These are phyloP conservation scores for Ilyonectria mors-panacis DNA, from an alignment of 2,329 filamentous ascomycete genomes.

Conservation along the genomic window DNA sequence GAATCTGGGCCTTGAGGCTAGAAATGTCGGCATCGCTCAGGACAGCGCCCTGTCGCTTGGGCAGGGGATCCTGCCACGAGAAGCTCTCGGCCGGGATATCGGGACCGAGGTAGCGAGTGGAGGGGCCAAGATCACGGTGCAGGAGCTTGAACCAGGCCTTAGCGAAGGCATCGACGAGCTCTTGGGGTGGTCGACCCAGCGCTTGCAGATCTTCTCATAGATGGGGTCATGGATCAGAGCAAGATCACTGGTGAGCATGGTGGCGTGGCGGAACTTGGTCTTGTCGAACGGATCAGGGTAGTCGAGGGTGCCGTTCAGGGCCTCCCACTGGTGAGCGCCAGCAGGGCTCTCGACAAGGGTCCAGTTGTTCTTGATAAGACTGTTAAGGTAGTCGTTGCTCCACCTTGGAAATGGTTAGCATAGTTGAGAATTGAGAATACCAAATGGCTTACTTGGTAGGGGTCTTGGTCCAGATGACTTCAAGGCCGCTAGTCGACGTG, in stretches of 20 bases:
- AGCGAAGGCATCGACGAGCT: slow-evolving; percentile 78
- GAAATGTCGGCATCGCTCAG: slow-evolving; percentile 75
- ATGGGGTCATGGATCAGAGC: slow-evolving; percentile 78
- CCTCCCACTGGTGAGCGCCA: slow-evolving; percentile 83
- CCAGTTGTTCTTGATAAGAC: slow-evolving; percentile 86
- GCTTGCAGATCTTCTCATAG: slow-evolving; percentile 83
- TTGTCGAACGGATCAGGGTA: slow-evolving; percentile 81
- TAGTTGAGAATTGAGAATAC: background rate
- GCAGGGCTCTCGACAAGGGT: slow-evolving; percentile 82
- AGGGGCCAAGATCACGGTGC: slow-evolving; percentile 84
- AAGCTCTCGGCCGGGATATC: slow-evolving; percentile 79
- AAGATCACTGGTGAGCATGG: slow-evolving; percentile 83
- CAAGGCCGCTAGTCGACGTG: slow-evolving; percentile 82
- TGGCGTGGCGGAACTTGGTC: slow-evolving; percentile 80
- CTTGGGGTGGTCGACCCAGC: slow-evolving; percentile 77
- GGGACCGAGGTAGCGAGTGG: slow-evolving; percentile 79
- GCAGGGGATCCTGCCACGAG: slow-evolving; percentile 84
- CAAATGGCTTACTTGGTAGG: slow-evolving; percentile 68
- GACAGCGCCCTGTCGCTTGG: slow-evolving; percentile 68
- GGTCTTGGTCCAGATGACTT: slow-evolving; percentile 85
- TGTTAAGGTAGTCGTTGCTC: slow-evolving; percentile 82
- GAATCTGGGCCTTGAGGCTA: slow-evolving; percentile 78
- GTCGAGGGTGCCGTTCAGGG: slow-evolving; percentile 77
- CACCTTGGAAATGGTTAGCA: slow-evolving; percentile 58
- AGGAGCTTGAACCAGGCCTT: slow-evolving; percentile 88